Evolutionary conservation across 176 grass and related monocot species (phyloP), one percentile per base, ranked within the genome.

Genomic region (Eragrostis curvula): DNA sequence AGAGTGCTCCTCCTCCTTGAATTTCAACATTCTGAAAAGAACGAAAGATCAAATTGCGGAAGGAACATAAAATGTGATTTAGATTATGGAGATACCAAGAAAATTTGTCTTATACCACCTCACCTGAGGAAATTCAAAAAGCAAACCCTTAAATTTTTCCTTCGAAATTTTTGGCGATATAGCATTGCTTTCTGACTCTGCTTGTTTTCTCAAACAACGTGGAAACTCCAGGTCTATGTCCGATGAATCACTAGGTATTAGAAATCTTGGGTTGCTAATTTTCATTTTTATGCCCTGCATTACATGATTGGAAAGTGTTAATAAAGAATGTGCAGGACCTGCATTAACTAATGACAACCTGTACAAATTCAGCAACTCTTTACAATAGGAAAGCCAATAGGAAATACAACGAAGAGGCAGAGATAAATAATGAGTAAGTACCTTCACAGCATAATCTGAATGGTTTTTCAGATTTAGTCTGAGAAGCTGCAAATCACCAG

Each of bases 281-380:
- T 96, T 99, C 88, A 99, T 93, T 85, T 95, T 99, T 50, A 99
- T 78, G 42, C 91, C 91, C 96, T 99, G 93, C 67, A 78, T 85
- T 64, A 82, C 78, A 74, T 61, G 45, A 81, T 73, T 86, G 66
- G 64, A 66, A 82, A 51, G 70, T 20, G 24, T 82, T 78, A 86
- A 43, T 10, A 71, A 30, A 78, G 42, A 62, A 85, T 67, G 47
- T 16, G 42, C 43, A 25, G 51, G 67, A 71, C 5, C 66, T 77
- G 27, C 83, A 65, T 39, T 36, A 79, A 68, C 20, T 29, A 49
- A 74, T 40, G 63, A 47, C 43, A 45, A 57, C 70, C 27, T 70
- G 23, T 42, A 73, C 20, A 91, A 78, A 51, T 18, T 77, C 18
- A 46, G 44, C 28, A 75, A 80, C 9, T 40, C 56, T 56, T 73